These are phyloP conservation scores for Gossypium lobatum DNA, from an alignment of 441 rosid species.

Conservation along the genomic window DNA sequence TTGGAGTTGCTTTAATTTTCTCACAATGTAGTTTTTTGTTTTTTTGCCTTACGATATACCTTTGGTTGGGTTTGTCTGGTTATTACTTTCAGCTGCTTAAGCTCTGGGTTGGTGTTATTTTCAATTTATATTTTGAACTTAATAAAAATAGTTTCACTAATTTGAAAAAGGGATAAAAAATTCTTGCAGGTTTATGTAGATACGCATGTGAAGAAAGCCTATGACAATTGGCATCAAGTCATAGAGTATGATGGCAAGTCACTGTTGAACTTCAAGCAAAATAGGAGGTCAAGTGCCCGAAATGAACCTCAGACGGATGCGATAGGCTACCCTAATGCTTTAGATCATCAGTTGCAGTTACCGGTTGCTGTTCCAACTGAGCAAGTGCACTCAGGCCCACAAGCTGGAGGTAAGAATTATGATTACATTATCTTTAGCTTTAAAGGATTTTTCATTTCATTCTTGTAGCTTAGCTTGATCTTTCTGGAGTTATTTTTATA, in stretches of 20 bases:
- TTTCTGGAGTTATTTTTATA: not conserved
- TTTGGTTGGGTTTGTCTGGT: not conserved
- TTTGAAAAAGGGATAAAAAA: not conserved
- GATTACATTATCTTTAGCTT: not conserved
- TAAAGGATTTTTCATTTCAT: not conserved
- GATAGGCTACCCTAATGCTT: constrained; percentile 39
- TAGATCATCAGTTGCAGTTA: constrained; percentile 53
- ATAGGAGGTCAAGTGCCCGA: constrained; percentile 41
- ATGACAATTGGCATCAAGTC: constrained; percentile 86
- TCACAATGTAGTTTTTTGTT: not conserved
- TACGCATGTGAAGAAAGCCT: constrained; percentile 85
- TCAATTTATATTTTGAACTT: not conserved
- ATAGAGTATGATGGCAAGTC: constrained; percentile 94
- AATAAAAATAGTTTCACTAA: not conserved
- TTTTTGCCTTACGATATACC: not conserved
- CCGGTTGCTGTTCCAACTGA: constrained; percentile 50
- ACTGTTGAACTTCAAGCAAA: constrained; percentile 58
- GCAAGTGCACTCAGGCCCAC: constrained; percentile 44
- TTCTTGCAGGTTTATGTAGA: constrained; percentile 79
- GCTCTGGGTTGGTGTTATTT: not conserved
- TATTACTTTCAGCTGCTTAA: not conserved
- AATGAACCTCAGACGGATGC: constrained; percentile 45
- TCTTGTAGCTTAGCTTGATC: not conserved
- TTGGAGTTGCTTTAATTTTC: not conserved
- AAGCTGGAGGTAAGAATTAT: constrained; percentile 51